Base-by-base conservation (phyloP, 2,329 filamentous ascomycete species). In the Apiospora hydei region DNA sequence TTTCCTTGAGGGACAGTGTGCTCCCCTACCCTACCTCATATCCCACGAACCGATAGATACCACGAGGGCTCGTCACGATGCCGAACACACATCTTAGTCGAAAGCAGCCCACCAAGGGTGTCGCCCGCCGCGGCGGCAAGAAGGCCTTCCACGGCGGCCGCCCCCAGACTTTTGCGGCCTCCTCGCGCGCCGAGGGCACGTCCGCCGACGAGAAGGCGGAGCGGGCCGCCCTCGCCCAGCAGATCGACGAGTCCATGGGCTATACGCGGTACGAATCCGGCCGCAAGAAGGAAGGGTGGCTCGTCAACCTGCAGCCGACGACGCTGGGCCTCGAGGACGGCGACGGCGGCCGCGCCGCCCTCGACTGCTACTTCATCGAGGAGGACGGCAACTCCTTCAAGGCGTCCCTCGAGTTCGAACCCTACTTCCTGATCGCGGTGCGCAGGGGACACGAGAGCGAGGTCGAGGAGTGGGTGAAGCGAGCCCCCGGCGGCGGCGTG, bases 361-460 rank as follows among this genome's bases (percentile, higher is more conserved):
- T 99, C 71, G 96, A 99, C 84, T 98, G 95, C 83, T 99, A 98
- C 85, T 99, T 99, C 83, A 92, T 99, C 73, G 94, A 95, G 78
- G 94, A 96, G 72, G 93, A 97, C 78, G 89, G 94, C 18, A 90
- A 92, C 68, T 96, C 93, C 6, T 99, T 99, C 88, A 99, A 99
- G 82, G 95, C 96, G 14, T 98, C 95, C 0, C 85, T 99, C 75
- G 94, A 98, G 84, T 98, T 98, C 81, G 95, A 98, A 77, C 96
- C 96, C 0, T 99, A 99, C 85, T 98, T 99, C 77, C 84, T 99
- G 73, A 90, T 99, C 70, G 96, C 95, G 0, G 94, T 95, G 70
- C 96, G 95, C 82, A 93, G 92, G 79, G 94, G 95, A 10, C 91
- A 91, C 77, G 97, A 99, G 84, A 89, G 90, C 69, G 97, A 99